phyloP scores from a whole-genome alignment of 2,329 filamentous ascomycete genomes.

The Domatiomyces catenatus region DNA sequence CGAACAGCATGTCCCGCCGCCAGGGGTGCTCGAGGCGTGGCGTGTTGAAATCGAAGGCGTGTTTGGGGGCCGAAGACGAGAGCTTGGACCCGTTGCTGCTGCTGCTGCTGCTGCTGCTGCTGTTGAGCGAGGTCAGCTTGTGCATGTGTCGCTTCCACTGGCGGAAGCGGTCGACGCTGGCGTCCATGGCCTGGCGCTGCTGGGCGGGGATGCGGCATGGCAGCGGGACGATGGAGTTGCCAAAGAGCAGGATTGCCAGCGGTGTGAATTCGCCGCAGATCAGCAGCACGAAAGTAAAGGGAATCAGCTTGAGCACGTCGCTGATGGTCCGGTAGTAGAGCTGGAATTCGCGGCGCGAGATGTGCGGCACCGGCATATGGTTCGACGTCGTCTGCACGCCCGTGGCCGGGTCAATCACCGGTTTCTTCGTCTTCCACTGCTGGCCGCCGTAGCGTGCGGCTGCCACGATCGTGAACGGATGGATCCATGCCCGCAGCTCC shows the following conservation, averaged over 20 bases:
- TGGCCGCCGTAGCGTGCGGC: slow-evolving; percentile 27
- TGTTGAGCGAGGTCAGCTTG: not conserved
- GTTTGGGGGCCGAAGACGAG: not conserved
- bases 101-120: not conserved
- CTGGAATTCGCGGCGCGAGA: slow-evolving; percentile 55
- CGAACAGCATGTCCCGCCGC: not conserved
- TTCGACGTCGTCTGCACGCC: not conserved
- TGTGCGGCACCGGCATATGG: slow-evolving; percentile 15
- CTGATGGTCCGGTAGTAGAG: slow-evolving; percentile 51
- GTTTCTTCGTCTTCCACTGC: not conserved
- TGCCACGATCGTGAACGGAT: slow-evolving; percentile 16
- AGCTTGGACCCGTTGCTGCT: too few relatives aligned
- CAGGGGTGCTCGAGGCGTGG: slow-evolving; percentile 1
- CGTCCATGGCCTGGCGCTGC: slow-evolving; percentile 34
- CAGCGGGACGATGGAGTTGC: slow-evolving; percentile 54
- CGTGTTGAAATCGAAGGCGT: slow-evolving; percentile 1
- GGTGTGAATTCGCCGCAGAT: slow-evolving; percentile 79
- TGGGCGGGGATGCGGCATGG: slow-evolving; percentile 74
- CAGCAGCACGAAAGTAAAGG: slow-evolving; percentile 61
- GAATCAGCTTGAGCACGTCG: slow-evolving; percentile 62
- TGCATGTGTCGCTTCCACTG: not conserved
- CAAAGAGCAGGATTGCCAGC: slow-evolving; percentile 56
- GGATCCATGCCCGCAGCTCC: slow-evolving; percentile 20
- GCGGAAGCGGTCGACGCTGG: not conserved
- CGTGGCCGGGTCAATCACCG: not conserved